Evolutionary conservation across 352 stramenopile species (phyloP), one percentile per base, ranked within the genome.

Genomic region (Globisporangium takayamanum): DNA sequence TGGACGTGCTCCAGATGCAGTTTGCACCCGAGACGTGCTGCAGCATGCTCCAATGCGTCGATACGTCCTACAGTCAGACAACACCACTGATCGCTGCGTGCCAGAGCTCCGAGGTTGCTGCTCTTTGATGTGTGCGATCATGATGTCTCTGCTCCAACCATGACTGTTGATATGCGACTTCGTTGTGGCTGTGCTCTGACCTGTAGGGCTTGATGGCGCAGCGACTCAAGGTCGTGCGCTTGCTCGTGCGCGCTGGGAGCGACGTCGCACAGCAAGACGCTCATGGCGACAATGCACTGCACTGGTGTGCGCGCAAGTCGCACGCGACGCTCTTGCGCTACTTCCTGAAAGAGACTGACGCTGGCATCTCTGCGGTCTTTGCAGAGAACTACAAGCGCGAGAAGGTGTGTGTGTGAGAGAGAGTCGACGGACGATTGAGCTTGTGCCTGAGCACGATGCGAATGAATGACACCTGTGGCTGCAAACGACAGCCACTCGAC

Each of bases 261-360:
- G 70, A 78, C n/a, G 69, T 81, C 4, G 67, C 72, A 6, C 64
- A 60, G 16, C 61, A 70, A 5, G 82, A 92, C 42, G 66, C 68
- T 0, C 74, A 88, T 57, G 79, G 82, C 0, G 79, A 92, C 59
- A 89, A 78, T 20, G 79, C 64, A 16, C 51, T 92, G 5, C 82
- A 92, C 46, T 89, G 77, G 76, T 87, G 82, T 36, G 79, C 76
- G 48, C 75, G 78, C n/a, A 74, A 53, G 25, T 80, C 75, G 20
- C 69, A 70, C 42, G 60, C 83, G 0, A 56, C 75, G 42, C 50
- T 88, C 10, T 62, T 89, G 2, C 79, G 82, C 36, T 87, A 63
- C 48, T 60, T 92, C 2, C 62, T 92, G 28, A 76, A 74, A 20
- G 67, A 83, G 50, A 89, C 76, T 0, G 78, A 88, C 44, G 82